Evolutionary conservation across 108 stramenopile genomes (phyloP).

Genomic region (Cyclotella cryptica): DNA sequence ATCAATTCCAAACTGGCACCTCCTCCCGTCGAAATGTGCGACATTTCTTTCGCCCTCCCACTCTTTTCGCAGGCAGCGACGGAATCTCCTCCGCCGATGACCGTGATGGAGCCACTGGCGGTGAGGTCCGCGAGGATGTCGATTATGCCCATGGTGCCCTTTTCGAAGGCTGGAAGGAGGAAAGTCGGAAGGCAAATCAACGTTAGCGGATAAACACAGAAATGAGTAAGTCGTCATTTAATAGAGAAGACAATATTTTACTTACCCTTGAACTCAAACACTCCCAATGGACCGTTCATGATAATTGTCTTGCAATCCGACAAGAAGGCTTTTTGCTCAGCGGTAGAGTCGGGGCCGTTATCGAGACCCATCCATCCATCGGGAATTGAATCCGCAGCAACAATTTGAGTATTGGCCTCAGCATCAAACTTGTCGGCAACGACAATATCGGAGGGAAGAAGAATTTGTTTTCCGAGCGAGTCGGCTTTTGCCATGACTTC

Average conservation of each 20-base stretch:
- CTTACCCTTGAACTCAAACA: conserved; percentile 93
- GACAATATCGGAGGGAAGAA: conserved; percentile 95
- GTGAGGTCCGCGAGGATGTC: conserved; percentile 95
- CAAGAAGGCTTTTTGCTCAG: conserved; percentile 87
- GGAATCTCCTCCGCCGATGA: conserved; percentile 99
- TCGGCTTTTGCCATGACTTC: conserved; percentile 92
- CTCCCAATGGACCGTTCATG: conserved; percentile 99
- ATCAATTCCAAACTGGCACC: conserved; percentile 98
- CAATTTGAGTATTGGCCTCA: conserved; percentile 90
- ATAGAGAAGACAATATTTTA: background rate
- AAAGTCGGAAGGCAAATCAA: background rate
- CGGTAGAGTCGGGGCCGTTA: conserved; percentile 92
- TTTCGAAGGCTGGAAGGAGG: conserved; percentile 70
- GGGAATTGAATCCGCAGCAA: conserved; percentile 88
- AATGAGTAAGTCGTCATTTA: background rate
- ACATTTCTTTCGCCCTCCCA: conserved; percentile 93
- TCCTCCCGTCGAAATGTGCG: conserved; percentile 98
- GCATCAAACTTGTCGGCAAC: conserved; percentile 90
- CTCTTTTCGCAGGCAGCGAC: conserved; percentile 95
- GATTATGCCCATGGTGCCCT: conserved; percentile 93
- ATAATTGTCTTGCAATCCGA: conserved; percentile 94
- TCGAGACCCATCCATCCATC: conserved; percentile 99
- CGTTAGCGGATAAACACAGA: background rate
- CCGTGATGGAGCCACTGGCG: conserved; percentile 91
- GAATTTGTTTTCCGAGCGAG: conserved; percentile 88